Evolutionary conservation across 176 grass and related monocot genomes (phyloP).

Genomic region (Coix lacrymajobi): DNA sequence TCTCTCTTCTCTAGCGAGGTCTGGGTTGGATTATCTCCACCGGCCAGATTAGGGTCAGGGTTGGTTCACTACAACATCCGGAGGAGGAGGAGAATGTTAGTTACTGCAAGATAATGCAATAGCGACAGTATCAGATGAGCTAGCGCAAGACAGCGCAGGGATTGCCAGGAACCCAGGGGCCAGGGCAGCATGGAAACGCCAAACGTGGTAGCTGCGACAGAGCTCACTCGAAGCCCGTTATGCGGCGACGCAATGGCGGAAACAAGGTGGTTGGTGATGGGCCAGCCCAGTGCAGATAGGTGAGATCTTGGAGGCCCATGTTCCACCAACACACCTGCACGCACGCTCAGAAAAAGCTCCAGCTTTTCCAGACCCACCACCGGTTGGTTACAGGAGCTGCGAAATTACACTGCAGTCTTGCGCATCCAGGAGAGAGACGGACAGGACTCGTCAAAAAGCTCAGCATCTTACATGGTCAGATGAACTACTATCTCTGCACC

Average conservation of each 20-base stretch:
- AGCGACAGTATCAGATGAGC: background rate
- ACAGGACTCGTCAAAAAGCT: background rate
- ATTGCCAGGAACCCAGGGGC: background rate
- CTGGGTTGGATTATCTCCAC: background rate
- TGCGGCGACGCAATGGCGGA: background rate
- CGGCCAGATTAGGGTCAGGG: no score
- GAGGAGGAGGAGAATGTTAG: background rate
- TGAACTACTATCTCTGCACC: background rate
- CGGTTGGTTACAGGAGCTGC: background rate
- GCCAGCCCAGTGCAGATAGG: background rate
- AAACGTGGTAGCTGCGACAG: background rate
- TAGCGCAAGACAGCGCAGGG: background rate
- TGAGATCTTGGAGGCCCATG: background rate
- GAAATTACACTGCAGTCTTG: background rate
- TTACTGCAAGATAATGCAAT: background rate
- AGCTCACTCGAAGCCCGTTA: background rate
- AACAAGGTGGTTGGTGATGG: background rate
- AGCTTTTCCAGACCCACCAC: background rate
- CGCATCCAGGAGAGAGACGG: background rate
- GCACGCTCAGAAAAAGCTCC: background rate
- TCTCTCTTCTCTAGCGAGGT: background rate
- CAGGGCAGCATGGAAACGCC: background rate
- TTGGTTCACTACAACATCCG: no score
- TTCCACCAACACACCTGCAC: background rate
- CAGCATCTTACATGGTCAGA: background rate